Evolutionary conservation across 2,329 filamentous ascomycete species (phyloP).

Genomic region (Cladosporium colombiae): DNA sequence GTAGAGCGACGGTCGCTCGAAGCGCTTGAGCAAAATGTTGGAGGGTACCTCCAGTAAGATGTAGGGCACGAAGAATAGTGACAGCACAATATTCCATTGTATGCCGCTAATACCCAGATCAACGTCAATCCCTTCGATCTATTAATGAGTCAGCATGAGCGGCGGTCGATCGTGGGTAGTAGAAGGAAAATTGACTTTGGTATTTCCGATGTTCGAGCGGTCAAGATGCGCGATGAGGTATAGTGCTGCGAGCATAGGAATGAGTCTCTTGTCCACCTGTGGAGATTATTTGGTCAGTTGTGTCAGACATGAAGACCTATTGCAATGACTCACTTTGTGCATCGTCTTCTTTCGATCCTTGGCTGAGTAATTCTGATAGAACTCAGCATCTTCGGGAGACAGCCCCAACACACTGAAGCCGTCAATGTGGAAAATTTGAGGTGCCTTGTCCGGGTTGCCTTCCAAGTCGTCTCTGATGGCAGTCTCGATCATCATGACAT

Average conservation of each 20-base stretch:
- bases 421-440: background rate
- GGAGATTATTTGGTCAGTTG: background rate
- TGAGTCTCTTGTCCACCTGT: background rate
- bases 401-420: conserved; percentile 14
- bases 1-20: conserved; percentile 39
- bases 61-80: conserved; percentile 47
- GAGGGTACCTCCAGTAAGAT: conserved; percentile 49
- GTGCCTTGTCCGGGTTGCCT: background rate
- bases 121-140: conserved; percentile 15
- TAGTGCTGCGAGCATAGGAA: background rate
- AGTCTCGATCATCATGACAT: conserved; percentile 1
- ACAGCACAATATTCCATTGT: conserved; percentile 19
- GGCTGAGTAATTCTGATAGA: conserved; percentile 1
- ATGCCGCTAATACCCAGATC: conserved; percentile 16
- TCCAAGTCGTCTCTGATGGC: conserved; percentile 1
- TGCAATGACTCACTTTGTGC: conserved; percentile 20
- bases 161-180: no score
- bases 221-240: background rate
- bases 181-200: background rate
- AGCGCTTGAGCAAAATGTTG: conserved; percentile 47
- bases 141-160: background rate
- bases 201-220: conserved; percentile 16
- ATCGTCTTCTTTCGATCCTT: conserved; percentile 12
- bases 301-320: background rate
- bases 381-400: conserved; percentile 21